phyloP scores from a whole-genome alignment of 2,329 filamentous ascomycete species.

The Calonectria hongkongensis region DNA sequence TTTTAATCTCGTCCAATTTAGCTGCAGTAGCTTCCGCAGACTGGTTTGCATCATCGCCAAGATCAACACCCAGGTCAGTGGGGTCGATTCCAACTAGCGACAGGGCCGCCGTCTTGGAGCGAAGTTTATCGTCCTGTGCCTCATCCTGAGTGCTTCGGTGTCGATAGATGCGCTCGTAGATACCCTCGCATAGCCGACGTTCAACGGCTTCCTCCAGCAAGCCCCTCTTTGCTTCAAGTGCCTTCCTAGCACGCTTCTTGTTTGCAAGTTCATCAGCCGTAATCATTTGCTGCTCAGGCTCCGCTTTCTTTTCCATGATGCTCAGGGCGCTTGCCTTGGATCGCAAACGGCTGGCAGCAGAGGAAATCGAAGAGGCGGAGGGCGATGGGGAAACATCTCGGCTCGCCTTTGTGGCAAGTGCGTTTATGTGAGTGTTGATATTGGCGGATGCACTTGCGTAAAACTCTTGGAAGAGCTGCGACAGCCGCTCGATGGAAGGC shows the following conservation, averaged over 20 bases:
- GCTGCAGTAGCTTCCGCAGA: conserved; percentile 75
- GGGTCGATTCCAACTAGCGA: conserved; percentile 93
- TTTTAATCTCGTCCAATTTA: conserved; percentile 80
- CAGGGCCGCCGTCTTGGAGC: conserved; percentile 94
- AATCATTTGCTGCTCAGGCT: conserved; percentile 86
- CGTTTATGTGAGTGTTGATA: conserved; percentile 90
- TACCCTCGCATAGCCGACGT: conserved; percentile 86
- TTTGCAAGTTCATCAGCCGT: conserved; percentile 89
- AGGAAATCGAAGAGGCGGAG: conserved; percentile 72
- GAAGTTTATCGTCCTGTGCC: conserved; percentile 93
- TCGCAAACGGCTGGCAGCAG: conserved; percentile 74
- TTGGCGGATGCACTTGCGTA: conserved; percentile 87
- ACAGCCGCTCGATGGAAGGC: conserved; percentile 87
- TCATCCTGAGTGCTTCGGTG: conserved; percentile 95
- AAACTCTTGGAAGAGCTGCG: conserved; percentile 95
- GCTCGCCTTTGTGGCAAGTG: conserved; percentile 83
- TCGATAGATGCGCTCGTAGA: conserved; percentile 92
- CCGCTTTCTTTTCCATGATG: conserved; percentile 70
- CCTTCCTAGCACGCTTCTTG: conserved; percentile 84
- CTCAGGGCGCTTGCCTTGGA: conserved; percentile 73
- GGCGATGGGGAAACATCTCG: conserved; percentile 77
- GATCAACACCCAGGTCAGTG: conserved; percentile 87
- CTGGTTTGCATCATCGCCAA: conserved; percentile 74
- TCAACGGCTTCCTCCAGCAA: conserved; percentile 94
- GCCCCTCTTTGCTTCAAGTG: conserved; percentile 84